These are phyloP conservation scores for Setaria viridis DNA, from an alignment of 202 grass and related monocot genomes.

Conservation along the genomic window DNA sequence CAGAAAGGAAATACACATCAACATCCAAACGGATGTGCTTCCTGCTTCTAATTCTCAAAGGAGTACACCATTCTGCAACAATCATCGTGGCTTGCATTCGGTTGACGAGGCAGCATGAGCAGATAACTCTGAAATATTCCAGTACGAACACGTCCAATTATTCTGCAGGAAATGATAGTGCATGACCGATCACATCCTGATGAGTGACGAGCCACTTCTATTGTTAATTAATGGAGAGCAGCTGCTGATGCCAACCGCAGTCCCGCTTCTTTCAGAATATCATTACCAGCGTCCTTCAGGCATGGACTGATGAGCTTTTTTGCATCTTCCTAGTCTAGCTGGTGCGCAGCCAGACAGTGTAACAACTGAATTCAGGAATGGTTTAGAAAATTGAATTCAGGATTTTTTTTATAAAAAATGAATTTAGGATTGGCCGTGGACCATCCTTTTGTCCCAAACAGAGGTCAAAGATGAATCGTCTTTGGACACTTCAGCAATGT, in stretches of 20 bases:
- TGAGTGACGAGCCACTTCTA: conserved; percentile 4
- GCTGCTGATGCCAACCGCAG: neutral
- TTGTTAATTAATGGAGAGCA: neutral
- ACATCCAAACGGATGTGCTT: neutral
- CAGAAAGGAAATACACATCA: neutral
- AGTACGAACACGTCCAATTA: neutral
- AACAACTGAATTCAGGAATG: neutral
- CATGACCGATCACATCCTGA: neutral
- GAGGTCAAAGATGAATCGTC: neutral
- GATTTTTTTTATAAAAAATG: neutral
- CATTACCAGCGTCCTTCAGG: neutral
- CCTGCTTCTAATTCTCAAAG: neutral
- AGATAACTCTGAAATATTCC: conserved; percentile 16
- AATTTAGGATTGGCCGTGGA: neutral
- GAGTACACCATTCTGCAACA: neutral
- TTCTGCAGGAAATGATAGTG: neutral
- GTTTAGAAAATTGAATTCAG: neutral
- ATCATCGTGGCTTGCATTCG: neutral
- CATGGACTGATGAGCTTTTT: neutral
- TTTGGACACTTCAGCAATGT: neutral
- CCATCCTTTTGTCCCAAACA: neutral
- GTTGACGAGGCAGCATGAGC: neutral
- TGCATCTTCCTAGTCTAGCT: conserved; percentile 26
- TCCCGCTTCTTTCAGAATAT: neutral
- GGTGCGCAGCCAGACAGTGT: neutral